phyloP scores from a whole-genome alignment of 257 asterid species.

The Nicotiana attenuata region DNA sequence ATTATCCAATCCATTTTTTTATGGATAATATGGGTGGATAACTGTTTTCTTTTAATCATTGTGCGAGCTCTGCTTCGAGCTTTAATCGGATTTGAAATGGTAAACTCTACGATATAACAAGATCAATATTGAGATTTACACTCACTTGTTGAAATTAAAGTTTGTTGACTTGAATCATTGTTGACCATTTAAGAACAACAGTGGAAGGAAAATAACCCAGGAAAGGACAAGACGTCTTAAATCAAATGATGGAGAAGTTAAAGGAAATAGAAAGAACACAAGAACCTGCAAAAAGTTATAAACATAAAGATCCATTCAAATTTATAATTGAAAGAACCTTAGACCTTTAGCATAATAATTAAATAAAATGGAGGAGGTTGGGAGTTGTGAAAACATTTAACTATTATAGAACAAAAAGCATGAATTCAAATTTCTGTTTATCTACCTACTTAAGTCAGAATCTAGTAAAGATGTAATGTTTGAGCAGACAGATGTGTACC shows the following conservation, averaged over 20 bases:
- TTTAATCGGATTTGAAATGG: too few species aligned
- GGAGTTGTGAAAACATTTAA: not conserved
- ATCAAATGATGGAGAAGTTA: not conserved
- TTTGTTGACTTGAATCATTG: too few species aligned
- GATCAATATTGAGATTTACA: not conserved
- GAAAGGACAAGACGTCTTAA: too few species aligned
- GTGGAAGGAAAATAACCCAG: too few species aligned
- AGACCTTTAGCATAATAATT: not conserved
- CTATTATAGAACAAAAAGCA: not conserved
- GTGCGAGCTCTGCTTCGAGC: too few species aligned
- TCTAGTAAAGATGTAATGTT: not conserved
- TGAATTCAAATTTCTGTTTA: not conserved
- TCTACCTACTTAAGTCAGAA: not conserved
- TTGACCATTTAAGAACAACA: too few species aligned
- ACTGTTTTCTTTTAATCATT: too few species aligned
- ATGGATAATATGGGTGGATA: too few species aligned
- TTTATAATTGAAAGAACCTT: not conserved
- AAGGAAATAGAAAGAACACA: not conserved
- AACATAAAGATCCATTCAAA: not conserved
- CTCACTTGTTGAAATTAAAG: not conserved
- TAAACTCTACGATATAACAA: too few species aligned
- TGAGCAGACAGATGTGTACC: not conserved
- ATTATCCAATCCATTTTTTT: too few species aligned
- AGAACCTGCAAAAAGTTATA: not conserved
- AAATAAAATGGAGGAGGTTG: not conserved